Evolutionary conservation across 2,329 filamentous ascomycete genomes (phyloP), one percentile per base, ranked within the genome.

Genomic region (Cordyceps fumosorosea): DNA sequence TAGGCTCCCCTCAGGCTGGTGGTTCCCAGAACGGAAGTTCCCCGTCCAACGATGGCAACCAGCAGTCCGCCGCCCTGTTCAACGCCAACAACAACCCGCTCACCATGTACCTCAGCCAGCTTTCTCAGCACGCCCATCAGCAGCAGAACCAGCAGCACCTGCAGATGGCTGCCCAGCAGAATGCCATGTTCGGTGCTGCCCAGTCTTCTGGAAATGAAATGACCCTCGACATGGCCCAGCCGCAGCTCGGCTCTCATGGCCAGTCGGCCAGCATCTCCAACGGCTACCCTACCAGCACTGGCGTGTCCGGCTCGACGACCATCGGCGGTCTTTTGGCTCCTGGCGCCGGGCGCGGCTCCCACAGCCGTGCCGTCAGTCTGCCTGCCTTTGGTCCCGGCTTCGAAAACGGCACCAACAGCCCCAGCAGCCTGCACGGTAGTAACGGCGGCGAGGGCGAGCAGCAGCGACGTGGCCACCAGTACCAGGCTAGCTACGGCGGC

Each of bases 21-120:
- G 84, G 85, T 65, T 83, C 82, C 69, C 85, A 84, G 67, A 83
- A 80, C 72, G 81, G 81, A 70, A 82, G 77, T 70, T 83, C 79
- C 66, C 86, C 77, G 64, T 86, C 78, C 45, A 80, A 81, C 66
- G 76, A 75, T 62, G 77, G 71, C 76, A 86, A 70, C 76, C 88
- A 76, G 67, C 88, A 86, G 26, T 84, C 89, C 1, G 88, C 89
- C 2, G 84, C 86, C 22, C 84, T 96, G 63, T 85, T 96, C 74
- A 95, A 93, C 74, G 86, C 85, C 57, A 89, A 81, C 70, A 93
- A 86, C 79, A 97, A 97, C 74, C 93, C 93, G 0, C 76, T 98
- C 73, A 96, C 93, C 26, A 87, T 97, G 85, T 98, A 97, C 73
- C 83, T 97, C 63, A 93, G 88, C 75, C 91, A 96, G 71, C 85